Conservation (phyloP, 495 filamentous ascomycete genomes). For the Immersiella caudata region DNA sequence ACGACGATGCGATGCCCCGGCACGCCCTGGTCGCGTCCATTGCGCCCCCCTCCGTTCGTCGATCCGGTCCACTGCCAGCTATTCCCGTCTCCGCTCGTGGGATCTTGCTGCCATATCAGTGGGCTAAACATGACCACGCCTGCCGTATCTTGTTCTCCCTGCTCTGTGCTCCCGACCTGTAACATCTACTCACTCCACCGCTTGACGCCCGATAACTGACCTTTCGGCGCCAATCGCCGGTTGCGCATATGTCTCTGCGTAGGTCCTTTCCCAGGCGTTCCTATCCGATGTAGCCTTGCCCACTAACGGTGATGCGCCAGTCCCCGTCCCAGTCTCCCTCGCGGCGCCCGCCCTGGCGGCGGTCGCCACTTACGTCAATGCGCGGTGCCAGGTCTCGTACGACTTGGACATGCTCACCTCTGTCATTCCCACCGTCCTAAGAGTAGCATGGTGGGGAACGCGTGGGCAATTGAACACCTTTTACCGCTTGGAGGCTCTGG, state of each 20-base stretch:
- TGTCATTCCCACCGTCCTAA: conserved; percentile 48
- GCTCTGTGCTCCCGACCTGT: background rate
- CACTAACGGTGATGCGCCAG: conserved; percentile 9
- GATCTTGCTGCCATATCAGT: background rate
- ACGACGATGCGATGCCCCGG: conserved; percentile 3
- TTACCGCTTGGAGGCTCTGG: conserved; percentile 74
- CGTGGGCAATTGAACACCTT: conserved; percentile 72
- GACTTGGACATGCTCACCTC: conserved; percentile 62
- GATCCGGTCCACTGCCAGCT: background rate
- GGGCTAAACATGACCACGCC: background rate
- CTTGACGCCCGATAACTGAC: background rate
- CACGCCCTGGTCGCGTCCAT: background rate
- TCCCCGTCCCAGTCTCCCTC: conserved; percentile 52
- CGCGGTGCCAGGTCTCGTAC: conserved; percentile 65
- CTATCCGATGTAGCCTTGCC: background rate
- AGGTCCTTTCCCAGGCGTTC: background rate
- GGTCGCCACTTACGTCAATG: conserved; percentile 80
- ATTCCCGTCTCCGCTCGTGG: background rate
- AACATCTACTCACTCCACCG: background rate
- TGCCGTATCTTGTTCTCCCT: background rate
- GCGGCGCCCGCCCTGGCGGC: conserved; percentile 68
- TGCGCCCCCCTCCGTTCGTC: no score
- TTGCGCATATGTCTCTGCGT: conserved; percentile 21
- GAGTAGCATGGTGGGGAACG: conserved; percentile 47
- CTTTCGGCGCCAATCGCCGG: background rate